phyloP scores from a whole-genome alignment of 139 green algal genomes.

The Chlorokybus atmophyticus region DNA sequence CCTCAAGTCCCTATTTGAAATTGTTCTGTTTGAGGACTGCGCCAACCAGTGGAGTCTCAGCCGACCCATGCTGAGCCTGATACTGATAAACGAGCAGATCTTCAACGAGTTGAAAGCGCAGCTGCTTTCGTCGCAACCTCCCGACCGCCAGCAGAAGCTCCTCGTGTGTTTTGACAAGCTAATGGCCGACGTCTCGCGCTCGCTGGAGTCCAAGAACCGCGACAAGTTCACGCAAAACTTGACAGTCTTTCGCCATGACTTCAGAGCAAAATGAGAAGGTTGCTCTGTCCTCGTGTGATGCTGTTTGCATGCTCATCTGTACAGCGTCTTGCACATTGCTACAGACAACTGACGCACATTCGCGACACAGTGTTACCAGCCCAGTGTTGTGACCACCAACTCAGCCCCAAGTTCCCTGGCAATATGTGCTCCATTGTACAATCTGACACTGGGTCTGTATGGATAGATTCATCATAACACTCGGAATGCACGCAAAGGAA shows the following conservation, averaged over 20 bases:
- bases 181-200: slow-evolving; percentile 74
- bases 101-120: slow-evolving; percentile 45
- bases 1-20: slow-evolving; percentile 81
- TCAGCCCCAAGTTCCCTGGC: too few relatives aligned
- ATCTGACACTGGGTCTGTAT: too few relatives aligned
- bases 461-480: too few relatives aligned
- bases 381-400: too few relatives aligned
- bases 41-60: slow-evolving; percentile 91
- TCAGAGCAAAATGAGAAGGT: slow-evolving; percentile 32
- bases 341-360: too few relatives aligned
- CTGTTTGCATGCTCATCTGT: too few relatives aligned
- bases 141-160: slow-evolving; percentile 40
- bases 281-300: too few relatives aligned
- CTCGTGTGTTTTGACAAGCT: slow-evolving; percentile 75
- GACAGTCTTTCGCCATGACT: slow-evolving; percentile 82
- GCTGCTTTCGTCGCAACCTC: slow-evolving; percentile 11
- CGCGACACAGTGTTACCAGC: too few relatives aligned
- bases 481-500: too few relatives aligned
- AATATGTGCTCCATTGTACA: too few relatives aligned
- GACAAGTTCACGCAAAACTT: slow-evolving; percentile 98
- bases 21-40: slow-evolving; percentile 95
- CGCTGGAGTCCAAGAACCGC: slow-evolving; percentile 84
- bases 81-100: slow-evolving; percentile 75
- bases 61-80: slow-evolving; percentile 88
- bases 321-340: too few relatives aligned